Evolutionary conservation across 2,329 filamentous ascomycete genomes (phyloP).

Genomic region (Ambrosiella xylebori): DNA sequence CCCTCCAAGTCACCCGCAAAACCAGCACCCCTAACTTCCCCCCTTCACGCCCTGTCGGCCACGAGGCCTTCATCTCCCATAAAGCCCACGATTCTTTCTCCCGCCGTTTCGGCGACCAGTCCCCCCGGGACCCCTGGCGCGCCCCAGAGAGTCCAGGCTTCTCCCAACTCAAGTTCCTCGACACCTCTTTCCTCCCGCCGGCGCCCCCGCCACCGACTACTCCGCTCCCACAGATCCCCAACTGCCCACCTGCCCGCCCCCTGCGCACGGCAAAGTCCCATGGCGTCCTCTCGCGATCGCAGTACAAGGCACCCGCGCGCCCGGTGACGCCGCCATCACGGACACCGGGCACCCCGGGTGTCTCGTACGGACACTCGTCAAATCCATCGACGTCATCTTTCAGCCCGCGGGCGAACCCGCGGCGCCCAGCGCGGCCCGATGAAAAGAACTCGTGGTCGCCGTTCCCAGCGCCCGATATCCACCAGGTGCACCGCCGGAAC

Average conservation of each 20-base stretch:
- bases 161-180: background rate
- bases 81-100: conserved; percentile 12
- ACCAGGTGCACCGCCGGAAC: conserved; percentile 1
- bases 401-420: background rate
- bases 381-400: conserved; percentile 7
- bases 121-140: conserved; percentile 2
- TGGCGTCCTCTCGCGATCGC: conserved; percentile 9
- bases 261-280: conserved; percentile 11
- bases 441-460: conserved; percentile 10
- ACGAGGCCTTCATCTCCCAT: conserved; percentile 12
- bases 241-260: background rate
- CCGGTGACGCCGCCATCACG: conserved; percentile 5
- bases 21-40: background rate
- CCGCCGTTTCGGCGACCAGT: background rate
- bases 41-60: conserved; percentile 6
- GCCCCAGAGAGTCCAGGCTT: background rate
- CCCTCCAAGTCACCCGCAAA: conserved; percentile 2
- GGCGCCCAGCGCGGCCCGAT: conserved; percentile 5
- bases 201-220: conserved; percentile 5
- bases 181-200: conserved; percentile 5
- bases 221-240: conserved; percentile 1
- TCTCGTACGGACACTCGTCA: background rate
- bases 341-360: background rate
- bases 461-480: conserved; percentile 1
- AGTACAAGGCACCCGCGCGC: background rate